A percentile compares a stretch with the other conserved stretches of the same genome.
These are phyloP conservation scores for Iberis pinnata DNA, from an alignment of 345 rosid genomes.

Conservation along the genomic window DNA sequence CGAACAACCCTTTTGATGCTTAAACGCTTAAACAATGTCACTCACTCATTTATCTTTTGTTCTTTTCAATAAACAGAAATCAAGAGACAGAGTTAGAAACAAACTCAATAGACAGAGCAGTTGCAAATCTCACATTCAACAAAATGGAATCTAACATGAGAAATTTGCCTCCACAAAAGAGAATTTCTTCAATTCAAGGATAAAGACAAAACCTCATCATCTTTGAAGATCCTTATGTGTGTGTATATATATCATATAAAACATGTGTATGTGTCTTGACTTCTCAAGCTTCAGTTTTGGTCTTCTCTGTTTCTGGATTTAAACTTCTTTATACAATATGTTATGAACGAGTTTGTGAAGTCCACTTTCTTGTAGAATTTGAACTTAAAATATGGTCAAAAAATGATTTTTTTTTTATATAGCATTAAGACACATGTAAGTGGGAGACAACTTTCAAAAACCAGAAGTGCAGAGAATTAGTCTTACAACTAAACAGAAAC, in stretches of 20 bases:
- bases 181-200: slow-evolving; percentile 6
- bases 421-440: background rate
- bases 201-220: slow-evolving; percentile 7
- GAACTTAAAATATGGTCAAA: background rate
- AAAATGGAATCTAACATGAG: slow-evolving; percentile 43
- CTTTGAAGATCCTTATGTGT: background rate
- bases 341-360: background rate
- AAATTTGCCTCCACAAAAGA: slow-evolving; percentile 18
- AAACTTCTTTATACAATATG: too few species aligned
- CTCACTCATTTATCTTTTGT: background rate
- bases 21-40: background rate
- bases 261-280: too few species aligned
- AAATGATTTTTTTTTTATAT: too few species aligned
- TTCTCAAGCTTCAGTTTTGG: too few species aligned
- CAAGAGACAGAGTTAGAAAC: slow-evolving; percentile 52
- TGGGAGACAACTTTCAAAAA: background rate
- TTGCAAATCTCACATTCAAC: slow-evolving; percentile 70
- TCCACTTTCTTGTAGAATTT: too few species aligned
- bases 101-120: slow-evolving; percentile 62
- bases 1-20: too few species aligned
- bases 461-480: background rate
- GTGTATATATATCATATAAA: background rate
- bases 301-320: too few species aligned
- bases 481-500: too few species aligned
- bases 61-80: slow-evolving; percentile 31